Conservation (phyloP, 805 yeast genomes). For the Yarrowia sp. region DNA sequence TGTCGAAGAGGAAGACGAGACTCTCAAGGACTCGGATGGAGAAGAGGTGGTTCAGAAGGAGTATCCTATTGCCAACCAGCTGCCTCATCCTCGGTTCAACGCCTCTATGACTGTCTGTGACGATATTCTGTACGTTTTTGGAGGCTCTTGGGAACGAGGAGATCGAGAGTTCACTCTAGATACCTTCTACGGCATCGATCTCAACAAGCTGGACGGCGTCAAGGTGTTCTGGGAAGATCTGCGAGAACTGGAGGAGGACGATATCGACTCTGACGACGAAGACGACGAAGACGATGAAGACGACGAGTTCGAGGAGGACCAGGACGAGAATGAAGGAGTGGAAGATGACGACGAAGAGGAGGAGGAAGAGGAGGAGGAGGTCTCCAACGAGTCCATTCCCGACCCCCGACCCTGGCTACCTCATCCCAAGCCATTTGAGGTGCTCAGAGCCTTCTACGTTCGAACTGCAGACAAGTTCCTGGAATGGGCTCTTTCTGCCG, state of each 20-base stretch:
- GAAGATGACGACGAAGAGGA: conserved; percentile 45
- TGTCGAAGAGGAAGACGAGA: conserved; percentile 34
- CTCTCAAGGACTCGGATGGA: conserved; percentile 38
- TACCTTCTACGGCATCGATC: conserved; percentile 79
- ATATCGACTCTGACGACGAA: conserved; percentile 47
- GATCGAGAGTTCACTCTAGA: conserved; percentile 83
- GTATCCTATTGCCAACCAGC: conserved; percentile 53
- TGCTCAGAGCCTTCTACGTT: conserved; percentile 74
- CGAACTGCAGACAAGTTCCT: conserved; percentile 84
- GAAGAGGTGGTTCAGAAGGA: conserved; percentile 45
- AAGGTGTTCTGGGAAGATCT: conserved; percentile 88
- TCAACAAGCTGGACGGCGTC: conserved; percentile 83
- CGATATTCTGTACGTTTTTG: conserved; percentile 77
- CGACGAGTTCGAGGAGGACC: conserved; percentile 68
- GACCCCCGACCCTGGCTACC: conserved; percentile 97
- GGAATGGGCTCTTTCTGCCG: conserved; percentile 88
- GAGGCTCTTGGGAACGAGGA: conserved; percentile 87
- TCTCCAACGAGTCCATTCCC: conserved; percentile 63
- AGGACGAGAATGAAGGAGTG: conserved; percentile 42
- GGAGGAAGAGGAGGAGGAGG: conserved; percentile 62
- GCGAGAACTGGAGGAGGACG: conserved; percentile 49
- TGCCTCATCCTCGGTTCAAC: conserved; percentile 90
- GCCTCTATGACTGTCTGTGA: conserved; percentile 80
- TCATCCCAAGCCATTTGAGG: conserved; percentile 92
- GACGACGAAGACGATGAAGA: conserved; percentile 67